Evolutionary conservation across 2,329 filamentous ascomycete genomes (phyloP), one percentile per base, ranked within the genome.

Genomic region (Colletotrichum caudatum): DNA sequence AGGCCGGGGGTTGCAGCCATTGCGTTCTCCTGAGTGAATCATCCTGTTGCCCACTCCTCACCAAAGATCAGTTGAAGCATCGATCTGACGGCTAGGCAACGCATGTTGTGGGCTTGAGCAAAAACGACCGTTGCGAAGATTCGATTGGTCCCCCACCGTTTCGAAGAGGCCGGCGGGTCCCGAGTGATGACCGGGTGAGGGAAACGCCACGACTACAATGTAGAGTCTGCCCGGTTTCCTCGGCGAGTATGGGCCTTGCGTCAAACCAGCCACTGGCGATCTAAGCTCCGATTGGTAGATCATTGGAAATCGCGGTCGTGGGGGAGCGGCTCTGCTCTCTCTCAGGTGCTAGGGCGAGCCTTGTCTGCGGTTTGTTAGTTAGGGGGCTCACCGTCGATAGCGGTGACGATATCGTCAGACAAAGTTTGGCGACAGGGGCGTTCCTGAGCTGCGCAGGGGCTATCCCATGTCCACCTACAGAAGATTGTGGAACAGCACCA

Each of bases 51-150:
- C 58, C 53, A 23, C 44, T 63, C 53, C 69, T 60, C 54, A 56
- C 54, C 16, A 72, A 69, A 72, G 65, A 72, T 69, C 69, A 69
- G 65, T 72, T 29, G 69, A 72, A 66, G 69, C 69, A 69, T 48
- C 64, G 59, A 72, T 72, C 69, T 69, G 69, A 72, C 65, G 60
- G 39, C 54, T 64, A 54, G 37, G 57, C 46, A 66, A 60, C 46
- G 29, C 54, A 44, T 41, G 60, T 48, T 56, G 65, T 60, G 46
- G 54, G 62, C 48, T 18, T 46, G 29, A 54, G 54, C 54, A 35
- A 35, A 54, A 48, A 56, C 59, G 46, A 60, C 26, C 3, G 23
- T 69, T 57, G 35, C 12, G 44, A 69, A 64, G 69, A 72, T 72
- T 65, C 69, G 69, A 72, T 72, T 72, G 69, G 69, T 41, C 64